Evolutionary conservation across 1,284 basidiomycete species (phyloP).

Genomic region (Lignosus rhinocerotis): DNA sequence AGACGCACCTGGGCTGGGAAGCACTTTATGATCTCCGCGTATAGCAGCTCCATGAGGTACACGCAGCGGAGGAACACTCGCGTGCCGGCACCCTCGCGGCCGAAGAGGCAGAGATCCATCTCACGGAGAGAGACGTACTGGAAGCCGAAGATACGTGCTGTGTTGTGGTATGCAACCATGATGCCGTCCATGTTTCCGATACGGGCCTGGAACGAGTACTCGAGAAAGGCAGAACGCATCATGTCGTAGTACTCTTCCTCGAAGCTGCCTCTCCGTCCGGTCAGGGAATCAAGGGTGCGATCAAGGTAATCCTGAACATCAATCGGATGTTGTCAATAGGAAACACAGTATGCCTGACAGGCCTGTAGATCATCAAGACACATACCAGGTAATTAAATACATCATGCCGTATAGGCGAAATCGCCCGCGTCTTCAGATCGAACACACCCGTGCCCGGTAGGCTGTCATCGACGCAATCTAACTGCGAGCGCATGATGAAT

Average conservation of each 20-base stretch:
- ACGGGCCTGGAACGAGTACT: constrained; percentile 95
- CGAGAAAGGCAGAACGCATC: constrained; percentile 90
- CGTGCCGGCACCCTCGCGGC: constrained; percentile 60
- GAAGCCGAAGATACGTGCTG: constrained; percentile 87
- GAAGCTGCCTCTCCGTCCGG: constrained; percentile 73
- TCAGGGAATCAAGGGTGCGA: constrained; percentile 66
- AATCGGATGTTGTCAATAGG: neutral
- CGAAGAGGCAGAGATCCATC: constrained; percentile 86
- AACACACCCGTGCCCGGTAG: constrained; percentile 91
- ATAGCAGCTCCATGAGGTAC: constrained; percentile 69
- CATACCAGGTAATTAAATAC: constrained; percentile 79
- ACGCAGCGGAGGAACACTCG: constrained; percentile 82
- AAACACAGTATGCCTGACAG: neutral
- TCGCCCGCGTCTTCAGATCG: constrained; percentile 95
- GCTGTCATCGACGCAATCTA: constrained; percentile 83
- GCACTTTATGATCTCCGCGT: constrained; percentile 58
- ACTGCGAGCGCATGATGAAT: constrained; percentile 93
- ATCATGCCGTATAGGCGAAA: constrained; percentile 84
- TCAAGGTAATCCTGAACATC: constrained; percentile 67
- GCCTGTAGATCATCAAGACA: neutral
- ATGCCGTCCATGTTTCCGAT: constrained; percentile 99
- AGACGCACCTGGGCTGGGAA: constrained; percentile 69
- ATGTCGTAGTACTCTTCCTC: constrained; percentile 93
- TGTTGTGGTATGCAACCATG: constrained; percentile 95
- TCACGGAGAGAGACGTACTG: constrained; percentile 89